Conservation (phyloP, 1,284 basidiomycete genomes). For the Pyrrhoderma lamaoense region DNA sequence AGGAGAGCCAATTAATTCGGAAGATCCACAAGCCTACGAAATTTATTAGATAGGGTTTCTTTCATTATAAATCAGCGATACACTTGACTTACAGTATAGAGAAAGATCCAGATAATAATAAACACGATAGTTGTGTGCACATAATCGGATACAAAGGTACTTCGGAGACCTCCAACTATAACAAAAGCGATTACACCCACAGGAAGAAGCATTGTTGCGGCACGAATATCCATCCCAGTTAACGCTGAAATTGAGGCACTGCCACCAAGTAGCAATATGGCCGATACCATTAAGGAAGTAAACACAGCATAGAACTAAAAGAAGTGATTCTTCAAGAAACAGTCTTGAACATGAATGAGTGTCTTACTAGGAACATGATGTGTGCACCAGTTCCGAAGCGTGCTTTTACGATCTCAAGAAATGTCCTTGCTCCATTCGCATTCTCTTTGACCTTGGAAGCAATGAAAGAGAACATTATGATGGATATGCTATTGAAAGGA, state of each 20-base stretch:
- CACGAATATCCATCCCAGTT: constrained; percentile 78
- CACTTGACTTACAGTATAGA: constrained; percentile 26
- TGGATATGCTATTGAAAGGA: constrained; percentile 38
- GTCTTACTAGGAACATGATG: constrained; percentile 70
- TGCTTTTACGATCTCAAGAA: constrained; percentile 52
- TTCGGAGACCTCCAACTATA: constrained; percentile 48
- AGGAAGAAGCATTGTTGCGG: constrained; percentile 74
- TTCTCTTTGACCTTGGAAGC: constrained; percentile 70
- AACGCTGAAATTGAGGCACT: constrained; percentile 73
- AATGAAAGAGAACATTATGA: constrained; percentile 67
- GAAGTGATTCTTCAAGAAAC: constrained; percentile 14
- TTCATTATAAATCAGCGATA: too few relatives aligned
- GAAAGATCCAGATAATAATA: constrained; percentile 42
- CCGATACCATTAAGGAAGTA: constrained; percentile 12
- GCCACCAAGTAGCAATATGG: constrained; percentile 45
- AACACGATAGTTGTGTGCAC: constrained; percentile 41
- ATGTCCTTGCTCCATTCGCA: constrained; percentile 52
- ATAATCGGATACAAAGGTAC: constrained; percentile 49
- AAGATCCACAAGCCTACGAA: constrained; percentile 35
- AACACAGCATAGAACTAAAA: constrained; percentile 35
- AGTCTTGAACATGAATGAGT: constrained; percentile 58
- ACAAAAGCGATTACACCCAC: constrained; percentile 48
- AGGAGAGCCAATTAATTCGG: constrained; percentile 52
- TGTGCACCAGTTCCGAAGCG: constrained; percentile 76
- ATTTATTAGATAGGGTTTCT: not conserved